These are phyloP conservation scores for Melanopsichium pennsylvanicum DNA, from an alignment of 1,284 basidiomycete genomes.

Conservation along the genomic window DNA sequence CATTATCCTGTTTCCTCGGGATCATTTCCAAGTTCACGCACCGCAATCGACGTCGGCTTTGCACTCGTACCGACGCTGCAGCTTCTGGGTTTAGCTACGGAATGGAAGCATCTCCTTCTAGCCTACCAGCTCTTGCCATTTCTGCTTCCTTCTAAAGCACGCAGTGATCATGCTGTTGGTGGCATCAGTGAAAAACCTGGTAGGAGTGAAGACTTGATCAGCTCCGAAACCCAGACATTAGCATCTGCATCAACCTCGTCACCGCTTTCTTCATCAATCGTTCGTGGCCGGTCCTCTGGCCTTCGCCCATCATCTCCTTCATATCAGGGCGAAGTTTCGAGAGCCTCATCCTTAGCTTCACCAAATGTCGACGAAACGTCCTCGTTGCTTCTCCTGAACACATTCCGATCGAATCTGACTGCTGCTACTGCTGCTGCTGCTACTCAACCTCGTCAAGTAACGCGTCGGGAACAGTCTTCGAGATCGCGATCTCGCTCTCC, in stretches of 20 bases:
- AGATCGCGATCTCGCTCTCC: conserved; percentile 4
- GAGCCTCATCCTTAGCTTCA: not conserved
- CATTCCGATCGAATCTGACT: conserved; percentile 23
- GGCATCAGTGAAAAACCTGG: not conserved
- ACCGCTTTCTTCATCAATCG: not conserved
- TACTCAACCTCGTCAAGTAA: too few relatives aligned
- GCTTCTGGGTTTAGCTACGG: conserved; percentile 25
- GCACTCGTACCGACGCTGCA: conserved; percentile 44
- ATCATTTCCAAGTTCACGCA: not conserved
- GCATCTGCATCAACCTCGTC: conserved; percentile 8
- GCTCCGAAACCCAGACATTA: too few relatives aligned
- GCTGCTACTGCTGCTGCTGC: too few relatives aligned
- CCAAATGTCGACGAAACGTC: conserved; percentile 11
- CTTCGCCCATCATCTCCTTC: not conserved
- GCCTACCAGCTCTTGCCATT: conserved; percentile 33
- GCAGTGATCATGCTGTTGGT: not conserved
- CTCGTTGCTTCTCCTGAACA: conserved; percentile 46
- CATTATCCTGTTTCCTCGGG: conserved; percentile 20
- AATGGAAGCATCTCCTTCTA: conserved; percentile 31
- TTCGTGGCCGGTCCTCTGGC: not conserved
- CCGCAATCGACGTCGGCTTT: conserved; percentile 20
- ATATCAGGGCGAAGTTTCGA: not conserved
- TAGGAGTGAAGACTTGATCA: not conserved
- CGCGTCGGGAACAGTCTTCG: too few relatives aligned
- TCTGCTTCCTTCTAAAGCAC: not conserved